These are phyloP conservation scores for Austroboletus novae-zelandiae DNA, from an alignment of 1,284 basidiomycete genomes.

Conservation along the genomic window DNA sequence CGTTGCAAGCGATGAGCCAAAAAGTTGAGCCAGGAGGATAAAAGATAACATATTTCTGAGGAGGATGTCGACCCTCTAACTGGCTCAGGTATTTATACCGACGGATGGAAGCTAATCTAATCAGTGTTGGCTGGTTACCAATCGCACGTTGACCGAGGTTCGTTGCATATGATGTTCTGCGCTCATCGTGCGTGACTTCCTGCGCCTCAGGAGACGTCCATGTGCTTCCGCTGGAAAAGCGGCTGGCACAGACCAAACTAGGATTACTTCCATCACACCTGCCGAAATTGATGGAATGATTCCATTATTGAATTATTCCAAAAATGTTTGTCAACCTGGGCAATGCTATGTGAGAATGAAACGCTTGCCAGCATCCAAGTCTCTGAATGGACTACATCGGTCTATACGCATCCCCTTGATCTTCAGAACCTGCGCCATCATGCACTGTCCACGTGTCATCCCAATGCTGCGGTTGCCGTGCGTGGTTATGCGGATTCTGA, in stretches of 20 bases:
- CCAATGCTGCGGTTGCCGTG: conserved; percentile 18
- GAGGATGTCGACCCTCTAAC: neutral
- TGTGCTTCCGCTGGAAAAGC: neutral
- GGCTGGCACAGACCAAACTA: neutral
- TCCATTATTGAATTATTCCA: neutral
- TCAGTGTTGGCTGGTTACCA: neutral
- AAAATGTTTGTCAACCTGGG: neutral
- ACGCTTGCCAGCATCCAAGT: conserved; percentile 18
- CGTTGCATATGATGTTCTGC: neutral
- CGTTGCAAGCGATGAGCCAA: conserved; percentile 10
- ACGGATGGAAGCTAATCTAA: neutral
- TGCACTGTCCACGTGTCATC: conserved; percentile 32
- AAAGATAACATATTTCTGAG: conserved; percentile 12
- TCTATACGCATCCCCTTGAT: conserved; percentile 25
- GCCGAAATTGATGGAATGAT: neutral
- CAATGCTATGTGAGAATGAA: neutral
- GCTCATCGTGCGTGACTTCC: neutral
- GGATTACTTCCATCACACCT: too few relatives aligned
- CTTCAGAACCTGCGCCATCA: conserved; percentile 11
- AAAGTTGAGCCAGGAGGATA: conserved; percentile 17
- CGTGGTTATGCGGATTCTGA: conserved; percentile 14
- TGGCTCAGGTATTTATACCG: conserved; percentile 15
- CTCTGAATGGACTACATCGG: conserved; percentile 22
- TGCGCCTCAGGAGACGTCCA: neutral
- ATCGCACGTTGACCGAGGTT: neutral